Percentiles rank a stretch among this genome's conserved stretches.
Evolutionary conservation across 331 rosid genomes (phyloP).

Genomic region (Telfairia occidentalis): DNA sequence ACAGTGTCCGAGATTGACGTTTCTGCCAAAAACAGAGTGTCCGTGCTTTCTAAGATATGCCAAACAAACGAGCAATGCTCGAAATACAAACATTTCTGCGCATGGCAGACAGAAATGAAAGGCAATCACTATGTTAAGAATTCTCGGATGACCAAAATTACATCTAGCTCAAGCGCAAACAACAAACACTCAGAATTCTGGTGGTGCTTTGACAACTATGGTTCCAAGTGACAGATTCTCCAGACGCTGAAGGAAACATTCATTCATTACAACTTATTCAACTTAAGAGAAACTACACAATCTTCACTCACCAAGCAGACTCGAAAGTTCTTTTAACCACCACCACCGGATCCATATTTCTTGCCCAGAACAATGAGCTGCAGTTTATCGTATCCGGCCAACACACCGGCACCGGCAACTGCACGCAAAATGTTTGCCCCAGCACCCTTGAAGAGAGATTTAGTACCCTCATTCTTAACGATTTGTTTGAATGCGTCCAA

Average conservation of each 20-base stretch:
- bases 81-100: not conserved
- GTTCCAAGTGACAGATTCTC: not conserved
- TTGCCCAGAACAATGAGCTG: constrained; percentile 66
- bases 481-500: constrained; percentile 66
- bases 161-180: constrained; percentile 2
- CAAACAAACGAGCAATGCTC: not conserved
- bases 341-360: constrained; percentile 84
- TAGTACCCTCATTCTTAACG: constrained; percentile 65
- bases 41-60: not conserved
- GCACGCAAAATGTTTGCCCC: constrained; percentile 90
- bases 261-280: not conserved
- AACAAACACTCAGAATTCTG: not conserved
- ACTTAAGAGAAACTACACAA: not conserved
- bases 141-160: not conserved
- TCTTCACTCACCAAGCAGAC: not conserved
- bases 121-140: not conserved
- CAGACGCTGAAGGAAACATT: not conserved
- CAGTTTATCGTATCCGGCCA: constrained; percentile 85
- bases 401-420: constrained; percentile 92
- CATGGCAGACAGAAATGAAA: not conserved
- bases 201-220: not conserved
- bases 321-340: constrained; percentile 35
- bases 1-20: not conserved
- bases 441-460: constrained; percentile 89
- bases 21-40: not conserved